Base-by-base conservation (phyloP, 2,329 filamentous ascomycete species). In the Colletotrichum gigasporum region DNA sequence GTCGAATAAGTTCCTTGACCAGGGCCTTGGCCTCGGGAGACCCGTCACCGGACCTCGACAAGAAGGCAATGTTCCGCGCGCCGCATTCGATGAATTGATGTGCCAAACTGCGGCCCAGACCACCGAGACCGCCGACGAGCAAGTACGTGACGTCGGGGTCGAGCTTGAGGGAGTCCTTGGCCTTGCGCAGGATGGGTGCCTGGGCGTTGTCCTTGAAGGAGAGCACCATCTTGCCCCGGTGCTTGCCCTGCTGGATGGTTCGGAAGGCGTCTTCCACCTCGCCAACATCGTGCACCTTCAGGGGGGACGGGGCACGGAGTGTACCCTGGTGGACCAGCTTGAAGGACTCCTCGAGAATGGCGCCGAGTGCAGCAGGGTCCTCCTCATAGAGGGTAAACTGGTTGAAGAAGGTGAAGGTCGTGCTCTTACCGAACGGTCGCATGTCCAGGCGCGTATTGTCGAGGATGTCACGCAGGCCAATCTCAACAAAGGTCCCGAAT, bases 381-480 rank as follows among this genome's bases (percentile, higher is more conserved):
- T 54, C 69, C 9, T 61, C 41, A 14, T 57, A 60, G 12, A 69
- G 34, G 55, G 18, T 71, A 6, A 55, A 67, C 12, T 79, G 47
- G 12, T 80, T 76, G 3, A 81, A 67, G 47, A 74, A 74, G 18
- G 67, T 66, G 26, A 77, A 80, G 0, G 71, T 72, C 0, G 76
- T 71, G 4, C 76, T 78, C 1, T 67, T 67, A 1, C 75, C 71
- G 34, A 87, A 86, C 0, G 75, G 73, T 0, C 75, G 64, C 81
- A 86, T 59, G 8, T 66, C 63, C 77, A 85, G 83, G 1, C 77
- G 75, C 0, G 84, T 71, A 3, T 73, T 70, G 8, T 73, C 73
- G 5, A 72, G 67, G 5, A 80, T 69, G 26, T 83, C 79, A 2
- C 74, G 71, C 50, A 77, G 76, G 3, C 79, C 79, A n/a, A 82